Conservation (phyloP, 176 grass and related monocot genomes). For the Dendrocalamus sinicus region DNA sequence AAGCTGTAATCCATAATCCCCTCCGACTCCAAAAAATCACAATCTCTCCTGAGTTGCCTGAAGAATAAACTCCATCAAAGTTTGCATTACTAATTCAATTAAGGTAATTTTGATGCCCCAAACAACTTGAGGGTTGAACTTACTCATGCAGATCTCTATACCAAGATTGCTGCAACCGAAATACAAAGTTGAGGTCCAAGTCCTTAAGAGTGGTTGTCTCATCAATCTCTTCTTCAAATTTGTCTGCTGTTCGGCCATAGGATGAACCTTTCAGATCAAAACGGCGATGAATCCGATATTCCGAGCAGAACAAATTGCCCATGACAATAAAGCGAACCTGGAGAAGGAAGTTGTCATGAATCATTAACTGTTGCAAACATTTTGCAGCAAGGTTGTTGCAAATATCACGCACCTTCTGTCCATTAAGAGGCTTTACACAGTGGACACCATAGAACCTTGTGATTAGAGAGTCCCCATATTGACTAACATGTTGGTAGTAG, state of each 20-base stretch:
- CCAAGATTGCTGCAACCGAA: slow-evolving; percentile 77
- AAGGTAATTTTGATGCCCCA: background rate
- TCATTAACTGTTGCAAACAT: background rate
- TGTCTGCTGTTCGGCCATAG: slow-evolving; percentile 82
- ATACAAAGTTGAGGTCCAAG: slow-evolving; percentile 92
- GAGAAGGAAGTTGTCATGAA: slow-evolving; percentile 36
- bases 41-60: slow-evolving; percentile 85
- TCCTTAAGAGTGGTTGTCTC: slow-evolving; percentile 98
- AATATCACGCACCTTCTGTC: slow-evolving; percentile 58
- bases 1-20: slow-evolving; percentile 98
- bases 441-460: slow-evolving; percentile 86
- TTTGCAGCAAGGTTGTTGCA: slow-evolving; percentile 3
- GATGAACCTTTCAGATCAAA: slow-evolving; percentile 99
- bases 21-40: slow-evolving; percentile 83
- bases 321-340: slow-evolving; percentile 96
- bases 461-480: slow-evolving; percentile 68
- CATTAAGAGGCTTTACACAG: slow-evolving; percentile 77
- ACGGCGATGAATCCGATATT: slow-evolving; percentile 86
- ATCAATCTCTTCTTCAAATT: slow-evolving; percentile 90
- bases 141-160: slow-evolving; percentile 79
- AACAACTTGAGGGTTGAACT: slow-evolving; percentile 46
- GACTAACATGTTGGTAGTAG: slow-evolving; percentile 69
- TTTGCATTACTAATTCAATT: slow-evolving; percentile 9
- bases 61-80: slow-evolving; percentile 6
- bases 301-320: slow-evolving; percentile 97